A percentile compares a stretch with the other conserved stretches of the same genome.
Evolutionary conservation across 352 stramenopile genomes (phyloP).

Genomic region (Pythium oligandrum): DNA sequence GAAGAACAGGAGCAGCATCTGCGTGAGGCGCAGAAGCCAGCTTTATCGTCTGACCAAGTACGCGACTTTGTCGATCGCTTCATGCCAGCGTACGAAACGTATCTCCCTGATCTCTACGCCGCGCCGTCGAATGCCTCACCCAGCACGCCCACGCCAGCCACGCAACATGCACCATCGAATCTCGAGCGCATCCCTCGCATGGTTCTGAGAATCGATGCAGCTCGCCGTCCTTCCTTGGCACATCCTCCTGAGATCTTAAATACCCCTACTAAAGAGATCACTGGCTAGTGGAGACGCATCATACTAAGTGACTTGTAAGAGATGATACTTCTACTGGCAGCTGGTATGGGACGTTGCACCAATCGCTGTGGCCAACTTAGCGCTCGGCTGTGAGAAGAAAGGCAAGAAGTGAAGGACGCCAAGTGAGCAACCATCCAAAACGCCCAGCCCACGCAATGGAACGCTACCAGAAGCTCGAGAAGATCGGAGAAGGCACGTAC

Average conservation of each 20-base stretch:
- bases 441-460: conserved; percentile 43
- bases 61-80: conserved; percentile 86
- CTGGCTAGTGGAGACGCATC: too few relatives aligned
- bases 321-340: too few relatives aligned
- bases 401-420: too few relatives aligned
- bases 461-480: conserved; percentile 95
- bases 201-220: conserved; percentile 10
- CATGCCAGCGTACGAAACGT: conserved; percentile 79
- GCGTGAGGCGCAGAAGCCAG: conserved; percentile 49
- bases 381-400: too few relatives aligned
- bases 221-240: background rate
- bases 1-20: conserved; percentile 75
- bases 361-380: too few relatives aligned
- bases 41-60: conserved; percentile 58
- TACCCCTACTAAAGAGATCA: too few relatives aligned
- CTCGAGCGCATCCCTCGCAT: conserved; percentile 27
- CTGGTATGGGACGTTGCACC: too few relatives aligned
- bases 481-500: conserved; percentile 98
- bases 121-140: background rate
- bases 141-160: background rate
- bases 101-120: conserved; percentile 56
- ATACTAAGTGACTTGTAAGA: too few relatives aligned
- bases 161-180: conserved; percentile 3
- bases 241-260: too few relatives aligned
- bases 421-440: too few relatives aligned